Evolutionary conservation across 345 rosid genomes (phyloP), one percentile per base, ranked within the genome.

Genomic region (Lepidium aucheri): DNA sequence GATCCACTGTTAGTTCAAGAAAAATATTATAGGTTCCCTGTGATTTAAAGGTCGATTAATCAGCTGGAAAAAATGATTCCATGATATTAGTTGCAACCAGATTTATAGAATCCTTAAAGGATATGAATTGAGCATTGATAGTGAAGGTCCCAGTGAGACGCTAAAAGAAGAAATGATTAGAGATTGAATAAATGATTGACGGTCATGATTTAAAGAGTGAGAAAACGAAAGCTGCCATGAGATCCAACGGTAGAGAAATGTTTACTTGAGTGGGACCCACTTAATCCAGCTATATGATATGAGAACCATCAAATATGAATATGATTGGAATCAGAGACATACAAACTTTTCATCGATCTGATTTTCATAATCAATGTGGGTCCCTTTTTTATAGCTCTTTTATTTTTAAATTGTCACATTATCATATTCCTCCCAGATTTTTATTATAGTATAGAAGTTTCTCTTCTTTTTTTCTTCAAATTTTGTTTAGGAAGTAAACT

Each of bases 291-390:
- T 55, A 63, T 7, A 53, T 55, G 78, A 15, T 57, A 41, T 56
- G 79, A 65, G 78, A 76, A 76, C 77, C 80, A 78, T 81, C 82
- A 75, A 77, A 83, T 85, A 83, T 81, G 63, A 78, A 68, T 65
- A 80, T 85, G 88, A 81, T 85, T 74, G 83, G 85, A 79, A 74
- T 66, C 80, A 72, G 84, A 72, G 84, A 87, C 82, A 76, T 73
- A 72, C 69, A 39, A 76, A 71, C 63, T 66, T 66, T 60, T 41
- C 44, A 9, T 20, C 52, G 1, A 59, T 68, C 69, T 52, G 52
- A 41, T 45, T 63, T 68, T 16, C 36, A 59, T 65, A 43, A 65
- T 58, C 55, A 59, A 35, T 59, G 61, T 51, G 67, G 71, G 76
- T 58, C 67, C 76, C 32, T 6, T 24, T 8, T 30, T 47, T 32